These are phyloP conservation scores for Lolium multiflorum DNA, from an alignment of 176 grass and related monocot genomes.

Conservation along the genomic window DNA sequence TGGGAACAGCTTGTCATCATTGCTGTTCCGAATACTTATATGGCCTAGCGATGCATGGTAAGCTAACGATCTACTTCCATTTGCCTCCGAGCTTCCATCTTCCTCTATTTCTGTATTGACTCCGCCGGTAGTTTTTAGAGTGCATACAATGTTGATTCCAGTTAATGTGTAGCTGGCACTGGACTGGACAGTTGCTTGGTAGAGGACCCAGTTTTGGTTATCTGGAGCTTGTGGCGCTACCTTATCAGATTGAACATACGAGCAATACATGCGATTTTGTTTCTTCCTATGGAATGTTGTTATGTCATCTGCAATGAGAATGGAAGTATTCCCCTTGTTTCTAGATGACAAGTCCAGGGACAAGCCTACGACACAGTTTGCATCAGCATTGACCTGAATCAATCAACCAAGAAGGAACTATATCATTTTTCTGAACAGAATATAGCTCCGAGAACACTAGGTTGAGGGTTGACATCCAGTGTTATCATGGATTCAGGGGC, in stretches of 20 bases:
- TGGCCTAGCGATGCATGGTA: slow-evolving; percentile 72
- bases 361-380: slow-evolving; percentile 61
- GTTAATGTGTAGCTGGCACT: slow-evolving; percentile 52
- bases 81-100: slow-evolving; percentile 18
- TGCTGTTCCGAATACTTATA: slow-evolving; percentile 52
- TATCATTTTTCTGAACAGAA: slow-evolving; percentile 15
- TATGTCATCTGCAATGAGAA: slow-evolving; percentile 69
- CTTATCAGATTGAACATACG: slow-evolving; percentile 62
- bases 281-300: slow-evolving; percentile 46
- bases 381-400: slow-evolving; percentile 65
- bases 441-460: not conserved
- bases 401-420: not conserved
- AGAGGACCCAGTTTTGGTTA: slow-evolving; percentile 56
- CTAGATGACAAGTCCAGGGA: slow-evolving; percentile 64
- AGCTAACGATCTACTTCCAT: not conserved
- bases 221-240: slow-evolving; percentile 6
- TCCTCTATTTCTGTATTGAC: slow-evolving; percentile 24
- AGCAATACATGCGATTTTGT: slow-evolving; percentile 43
- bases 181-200: slow-evolving; percentile 54
- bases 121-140: slow-evolving; percentile 50
- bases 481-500: not conserved
- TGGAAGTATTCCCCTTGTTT: slow-evolving; percentile 40
- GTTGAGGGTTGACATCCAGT: not conserved
- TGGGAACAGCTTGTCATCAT: slow-evolving; percentile 49
- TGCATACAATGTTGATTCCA: slow-evolving; percentile 60